These are phyloP conservation scores for Zasmidium angulare DNA, from an alignment of 2,329 filamentous ascomycete species.

Conservation along the genomic window DNA sequence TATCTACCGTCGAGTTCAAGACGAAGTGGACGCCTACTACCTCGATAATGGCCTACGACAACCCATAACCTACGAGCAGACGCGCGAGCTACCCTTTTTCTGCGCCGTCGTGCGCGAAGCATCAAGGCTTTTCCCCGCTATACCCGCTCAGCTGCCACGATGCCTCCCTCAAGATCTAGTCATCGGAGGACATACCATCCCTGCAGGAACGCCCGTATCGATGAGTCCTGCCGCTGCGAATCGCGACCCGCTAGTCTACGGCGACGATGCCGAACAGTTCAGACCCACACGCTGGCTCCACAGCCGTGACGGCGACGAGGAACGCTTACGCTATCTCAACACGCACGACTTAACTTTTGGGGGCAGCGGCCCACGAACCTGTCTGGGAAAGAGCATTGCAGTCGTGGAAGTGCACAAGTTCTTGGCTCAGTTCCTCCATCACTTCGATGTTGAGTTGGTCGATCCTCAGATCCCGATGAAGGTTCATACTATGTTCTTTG, in stretches of 20 bases:
- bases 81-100: constrained; percentile 31
- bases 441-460: constrained; percentile 23
- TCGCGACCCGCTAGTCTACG: constrained; percentile 4
- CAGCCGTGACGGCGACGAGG: too few relatives aligned
- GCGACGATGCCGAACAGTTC: constrained; percentile 10
- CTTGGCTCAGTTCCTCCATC: constrained; percentile 17
- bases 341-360: constrained; percentile 18
- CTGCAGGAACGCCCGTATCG: constrained; percentile 1
- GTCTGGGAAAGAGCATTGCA: constrained; percentile 19
- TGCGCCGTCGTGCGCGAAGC: constrained; percentile 37
- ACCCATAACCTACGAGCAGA: constrained; percentile 27
- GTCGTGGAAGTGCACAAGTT: constrained; percentile 22
- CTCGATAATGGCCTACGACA: constrained; percentile 19
- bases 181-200: constrained; percentile 28
- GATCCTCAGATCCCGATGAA: constrained; percentile 11
- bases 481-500: constrained; percentile 17
- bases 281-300: constrained; percentile 11
- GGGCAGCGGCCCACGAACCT: constrained; percentile 17
- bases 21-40: constrained; percentile 40
- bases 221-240: constrained; percentile 8
- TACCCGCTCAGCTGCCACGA: constrained; percentile 30
- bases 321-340: constrained; percentile 12
- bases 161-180: constrained; percentile 34
- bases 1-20: constrained; percentile 2
- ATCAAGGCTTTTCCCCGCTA: constrained; percentile 24